phyloP scores from a whole-genome alignment of 805 yeast genomes.

The Barnettozyma botsteinii region DNA sequence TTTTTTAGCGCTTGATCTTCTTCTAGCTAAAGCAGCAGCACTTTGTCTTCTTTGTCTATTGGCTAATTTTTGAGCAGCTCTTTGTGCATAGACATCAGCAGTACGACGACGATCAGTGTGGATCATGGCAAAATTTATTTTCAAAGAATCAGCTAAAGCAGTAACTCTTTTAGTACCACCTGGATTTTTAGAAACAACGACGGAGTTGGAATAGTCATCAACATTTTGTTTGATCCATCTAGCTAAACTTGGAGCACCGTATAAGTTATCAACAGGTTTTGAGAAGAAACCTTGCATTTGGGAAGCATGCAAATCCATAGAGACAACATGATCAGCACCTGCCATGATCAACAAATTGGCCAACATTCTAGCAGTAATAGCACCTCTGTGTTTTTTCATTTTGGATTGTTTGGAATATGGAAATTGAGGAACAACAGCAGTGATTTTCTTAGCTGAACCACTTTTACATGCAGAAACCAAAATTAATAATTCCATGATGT shows the following conservation, averaged over 20 bases:
- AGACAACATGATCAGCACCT: constrained; percentile 97
- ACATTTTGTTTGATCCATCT: constrained; percentile 93
- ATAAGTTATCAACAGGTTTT: constrained; percentile 93
- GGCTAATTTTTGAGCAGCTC: constrained; percentile 21
- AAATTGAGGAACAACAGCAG: constrained; percentile 94
- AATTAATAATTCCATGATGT: constrained; percentile 92
- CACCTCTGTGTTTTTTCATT: constrained; percentile 98
- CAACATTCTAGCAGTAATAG: constrained; percentile 96
- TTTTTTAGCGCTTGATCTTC: constrained; percentile 38
- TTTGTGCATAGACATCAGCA: constrained; percentile 50
- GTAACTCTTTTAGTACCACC: constrained; percentile 99
- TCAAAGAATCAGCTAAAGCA: constrained; percentile 92
- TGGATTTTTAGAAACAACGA: constrained; percentile 97
- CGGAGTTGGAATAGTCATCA: constrained; percentile 79
- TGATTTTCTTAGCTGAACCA: constrained; percentile 96
- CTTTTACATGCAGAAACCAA: constrained; percentile 94
- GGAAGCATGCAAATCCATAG: constrained; percentile 93
- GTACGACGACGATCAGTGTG: constrained; percentile 95
- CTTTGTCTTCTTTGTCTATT: constrained; percentile 39
- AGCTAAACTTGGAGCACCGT: constrained; percentile 95
- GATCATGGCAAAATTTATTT: constrained; percentile 97
- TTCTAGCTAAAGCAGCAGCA: constrained; percentile 35
- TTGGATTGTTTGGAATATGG: constrained; percentile 96
- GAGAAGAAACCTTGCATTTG: constrained; percentile 99
- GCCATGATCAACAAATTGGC: constrained; percentile 95